Evolutionary conservation across 176 grass and related monocot species (phyloP), one percentile per base, ranked within the genome.

Genomic region (Triticum timopheevii): DNA sequence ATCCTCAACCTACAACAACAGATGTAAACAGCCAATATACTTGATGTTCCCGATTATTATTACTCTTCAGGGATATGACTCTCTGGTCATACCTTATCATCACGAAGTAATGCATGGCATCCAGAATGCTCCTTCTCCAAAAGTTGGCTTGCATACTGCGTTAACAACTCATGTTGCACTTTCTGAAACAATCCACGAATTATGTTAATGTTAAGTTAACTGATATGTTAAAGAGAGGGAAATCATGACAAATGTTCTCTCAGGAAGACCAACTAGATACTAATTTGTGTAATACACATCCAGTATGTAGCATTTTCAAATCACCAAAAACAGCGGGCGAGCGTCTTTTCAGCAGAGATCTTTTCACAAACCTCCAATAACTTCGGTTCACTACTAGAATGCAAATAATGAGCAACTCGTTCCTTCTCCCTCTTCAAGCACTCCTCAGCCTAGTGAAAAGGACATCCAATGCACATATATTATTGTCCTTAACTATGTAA

Each of bases 101-200:
- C 93, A 80, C 59, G 86, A 80, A 95, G 93, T 36, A 95, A 73
- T 9, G 89, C 93, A 83, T 91, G 88, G 47, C 88, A 98, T 79
- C 96, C 96, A 73, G 96, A 98, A 85, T 98, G 88, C 42, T 98
- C 96, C 65, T 98, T 98, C 83, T 94, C 92, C 68, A 98, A 78
- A 65, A 98, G 88, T 76, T 92, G 96, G 70, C 77, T 92, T 80
- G 91, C 92, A 86, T 98, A 91, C 58, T 89, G 86, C 63, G 86
- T 87, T 47, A 98, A 81, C 69, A 98, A 78, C 73, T 98, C 93
- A 82, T 98, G 90, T 79, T 95, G 96, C 82, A 94, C 96, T 90
- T 91, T 95, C 96, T 98, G 88, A 64, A 34, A 86, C 54, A 74
- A 75, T 30, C 12, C 81, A 76, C 25, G 27, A 76, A 23, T 52